These are phyloP conservation scores for Candida wancherniae DNA, from an alignment of 805 yeast species.

Conservation along the genomic window DNA sequence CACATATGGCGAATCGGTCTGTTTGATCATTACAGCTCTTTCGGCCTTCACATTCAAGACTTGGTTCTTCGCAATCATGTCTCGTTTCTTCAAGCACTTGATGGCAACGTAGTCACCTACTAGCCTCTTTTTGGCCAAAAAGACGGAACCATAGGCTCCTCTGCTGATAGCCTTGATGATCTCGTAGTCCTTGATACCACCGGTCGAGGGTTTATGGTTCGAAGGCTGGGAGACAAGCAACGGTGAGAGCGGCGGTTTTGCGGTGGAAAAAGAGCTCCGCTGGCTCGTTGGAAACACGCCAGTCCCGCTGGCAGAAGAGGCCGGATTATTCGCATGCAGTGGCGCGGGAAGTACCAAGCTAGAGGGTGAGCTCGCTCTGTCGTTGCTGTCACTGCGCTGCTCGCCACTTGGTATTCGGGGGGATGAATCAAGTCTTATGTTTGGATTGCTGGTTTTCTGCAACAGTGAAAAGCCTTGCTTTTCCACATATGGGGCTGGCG, in stretches of 20 bases:
- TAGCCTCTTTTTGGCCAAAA: slow-evolving; percentile 70
- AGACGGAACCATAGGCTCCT: slow-evolving; percentile 97
- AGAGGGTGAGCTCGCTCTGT: slow-evolving; percentile 31
- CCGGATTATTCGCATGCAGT: slow-evolving; percentile 2
- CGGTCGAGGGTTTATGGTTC: slow-evolving; percentile 47
- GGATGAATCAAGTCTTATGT: slow-evolving; percentile 12
- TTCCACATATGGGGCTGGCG: slow-evolving; percentile 45
- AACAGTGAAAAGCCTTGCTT: slow-evolving; percentile 57
- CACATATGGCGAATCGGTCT: slow-evolving; percentile 87
- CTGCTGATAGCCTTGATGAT: slow-evolving; percentile 88
- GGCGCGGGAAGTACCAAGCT: slow-evolving; percentile 11
- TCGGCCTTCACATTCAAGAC: slow-evolving; percentile 92
- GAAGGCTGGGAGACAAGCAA: slow-evolving; percentile 63
- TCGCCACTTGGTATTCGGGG: slow-evolving; percentile 6
- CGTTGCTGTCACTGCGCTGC: slow-evolving; percentile 29
- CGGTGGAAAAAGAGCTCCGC: slow-evolving; percentile 14
- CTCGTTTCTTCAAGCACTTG: slow-evolving; percentile 84
- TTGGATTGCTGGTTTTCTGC: slow-evolving; percentile 43
- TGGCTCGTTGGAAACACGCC: slow-evolving; percentile 2
- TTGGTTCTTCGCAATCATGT: slow-evolving; percentile 96
- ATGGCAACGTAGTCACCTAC: slow-evolving; percentile 97
- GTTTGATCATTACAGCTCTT: slow-evolving; percentile 97
- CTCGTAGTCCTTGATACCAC: slow-evolving; percentile 84
- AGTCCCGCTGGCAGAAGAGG: neutral
- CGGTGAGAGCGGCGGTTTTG: slow-evolving; percentile 74